phyloP scores from a whole-genome alignment of 169 alveolate species.

The Eimeria tenella region DNA sequence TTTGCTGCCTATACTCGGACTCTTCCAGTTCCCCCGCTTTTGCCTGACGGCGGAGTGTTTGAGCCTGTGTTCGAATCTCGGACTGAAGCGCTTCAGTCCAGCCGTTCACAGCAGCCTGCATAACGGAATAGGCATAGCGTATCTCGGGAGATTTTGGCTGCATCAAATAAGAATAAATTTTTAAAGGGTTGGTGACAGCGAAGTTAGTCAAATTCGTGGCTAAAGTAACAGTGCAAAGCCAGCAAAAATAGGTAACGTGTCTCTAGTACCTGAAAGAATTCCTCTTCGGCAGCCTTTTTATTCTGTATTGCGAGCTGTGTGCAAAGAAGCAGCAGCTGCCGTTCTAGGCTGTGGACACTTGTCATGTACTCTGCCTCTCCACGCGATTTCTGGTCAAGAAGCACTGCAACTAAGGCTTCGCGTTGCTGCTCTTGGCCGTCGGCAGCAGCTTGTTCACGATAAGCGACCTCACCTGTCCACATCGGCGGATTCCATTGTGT shows the following conservation, averaged over 20 bases:
- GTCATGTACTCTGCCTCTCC: constrained; percentile 59
- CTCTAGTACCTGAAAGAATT: constrained; percentile 28
- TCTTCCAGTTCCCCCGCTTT: constrained; percentile 49
- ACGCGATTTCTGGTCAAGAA: constrained; percentile 55
- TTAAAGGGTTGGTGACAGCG: background rate
- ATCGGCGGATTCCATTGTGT: background rate
- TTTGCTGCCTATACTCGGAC: constrained; percentile 48
- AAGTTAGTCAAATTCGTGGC: background rate
- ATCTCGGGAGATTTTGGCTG: background rate
- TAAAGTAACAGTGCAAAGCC: too few species aligned
- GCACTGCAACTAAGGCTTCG: constrained; percentile 26
- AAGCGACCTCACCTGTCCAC: constrained; percentile 33
- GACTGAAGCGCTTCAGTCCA: constrained; percentile 64
- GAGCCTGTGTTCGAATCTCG: constrained; percentile 49
- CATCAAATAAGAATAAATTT: background rate
- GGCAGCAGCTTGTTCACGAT: constrained; percentile 11
- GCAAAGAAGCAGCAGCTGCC: constrained; percentile 59
- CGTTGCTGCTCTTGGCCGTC: constrained; percentile 64
- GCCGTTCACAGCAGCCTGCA: constrained; percentile 55
- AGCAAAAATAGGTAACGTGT: too few species aligned
- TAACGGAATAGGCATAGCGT: background rate
- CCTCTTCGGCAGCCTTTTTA: constrained; percentile 46
- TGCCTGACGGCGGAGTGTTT: constrained; percentile 55
- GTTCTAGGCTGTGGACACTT: constrained; percentile 58
- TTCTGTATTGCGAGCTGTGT: constrained; percentile 54